These are phyloP conservation scores for Anisogramma anomala DNA, from an alignment of 2,329 filamentous ascomycete genomes.

Conservation along the genomic window DNA sequence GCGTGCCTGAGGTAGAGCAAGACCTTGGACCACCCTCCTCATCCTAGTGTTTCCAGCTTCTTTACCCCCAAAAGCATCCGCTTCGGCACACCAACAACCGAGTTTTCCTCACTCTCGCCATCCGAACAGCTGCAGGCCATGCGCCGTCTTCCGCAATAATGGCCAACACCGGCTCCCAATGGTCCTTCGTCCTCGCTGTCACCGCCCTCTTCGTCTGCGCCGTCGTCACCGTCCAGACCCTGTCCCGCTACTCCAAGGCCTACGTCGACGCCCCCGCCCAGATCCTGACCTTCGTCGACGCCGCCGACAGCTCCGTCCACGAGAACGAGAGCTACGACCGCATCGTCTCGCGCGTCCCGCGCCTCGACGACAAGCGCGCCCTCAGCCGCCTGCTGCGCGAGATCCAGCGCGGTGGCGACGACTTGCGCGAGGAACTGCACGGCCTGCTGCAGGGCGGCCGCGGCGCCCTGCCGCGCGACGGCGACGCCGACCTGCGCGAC, in stretches of 20 bases:
- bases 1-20: neutral
- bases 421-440: slow-evolving; percentile 49
- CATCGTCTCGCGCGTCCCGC: slow-evolving; percentile 45
- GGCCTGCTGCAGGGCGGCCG: slow-evolving; percentile 36
- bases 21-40: neutral
- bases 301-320: slow-evolving; percentile 48
- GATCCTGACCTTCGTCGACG: slow-evolving; percentile 45
- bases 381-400: slow-evolving; percentile 46
- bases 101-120: slow-evolving; percentile 12
- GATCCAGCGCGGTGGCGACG: slow-evolving; percentile 49
- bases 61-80: too few species aligned
- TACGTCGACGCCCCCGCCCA: slow-evolving; percentile 48
- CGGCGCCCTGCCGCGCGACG: slow-evolving; percentile 20
- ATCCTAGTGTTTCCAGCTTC: neutral
- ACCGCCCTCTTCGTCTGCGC: slow-evolving; percentile 46
- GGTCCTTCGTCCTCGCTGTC: slow-evolving; percentile 46
- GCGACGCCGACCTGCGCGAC: slow-evolving; percentile 14
- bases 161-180: slow-evolving; percentile 41
- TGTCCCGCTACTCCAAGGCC: slow-evolving; percentile 40
- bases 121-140: slow-evolving; percentile 13
- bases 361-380: slow-evolving; percentile 51
- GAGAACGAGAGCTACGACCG: slow-evolving; percentile 55
- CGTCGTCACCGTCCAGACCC: slow-evolving; percentile 41
- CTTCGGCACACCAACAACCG: slow-evolving; percentile 5
- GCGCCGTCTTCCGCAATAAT: slow-evolving; percentile 25